phyloP scores from a whole-genome alignment of 2,329 filamentous ascomycete genomes.

The Fusarium secorum region DNA sequence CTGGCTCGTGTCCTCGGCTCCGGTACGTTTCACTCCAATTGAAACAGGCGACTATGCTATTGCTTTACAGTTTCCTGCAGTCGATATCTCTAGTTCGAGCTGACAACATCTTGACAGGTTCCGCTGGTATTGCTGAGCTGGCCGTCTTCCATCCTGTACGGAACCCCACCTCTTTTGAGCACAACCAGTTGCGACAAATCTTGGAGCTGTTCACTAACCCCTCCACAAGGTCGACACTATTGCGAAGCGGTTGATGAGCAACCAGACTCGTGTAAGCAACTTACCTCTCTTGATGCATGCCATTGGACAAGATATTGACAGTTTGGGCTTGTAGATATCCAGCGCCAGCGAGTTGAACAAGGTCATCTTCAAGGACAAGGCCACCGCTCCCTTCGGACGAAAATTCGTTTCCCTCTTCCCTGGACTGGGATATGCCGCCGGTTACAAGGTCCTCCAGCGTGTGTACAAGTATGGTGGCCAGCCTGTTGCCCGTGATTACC shows the following conservation, averaged over 20 bases:
- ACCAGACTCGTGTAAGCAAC: slow-evolving; percentile 73
- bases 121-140: slow-evolving; percentile 91
- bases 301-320: slow-evolving; percentile 25
- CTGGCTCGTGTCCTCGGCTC: slow-evolving; percentile 88
- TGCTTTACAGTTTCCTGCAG: background rate
- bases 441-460: slow-evolving; percentile 96
- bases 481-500: slow-evolving; percentile 91
- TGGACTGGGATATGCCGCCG: slow-evolving; percentile 94
- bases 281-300: slow-evolving; percentile 36
- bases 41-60: background rate
- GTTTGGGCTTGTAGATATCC: slow-evolving; percentile 41
- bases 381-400: slow-evolving; percentile 69
- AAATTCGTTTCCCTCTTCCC: slow-evolving; percentile 98
- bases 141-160: slow-evolving; percentile 89
- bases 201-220: slow-evolving; percentile 31
- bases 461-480: slow-evolving; percentile 99
- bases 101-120: slow-evolving; percentile 65
- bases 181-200: background rate
- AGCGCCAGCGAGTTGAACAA: slow-evolving; percentile 73
- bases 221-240: slow-evolving; percentile 85
- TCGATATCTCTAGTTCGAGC: background rate
- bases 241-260: slow-evolving; percentile 99
- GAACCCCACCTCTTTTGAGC: slow-evolving; percentile 27
- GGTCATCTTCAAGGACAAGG: slow-evolving; percentile 94
- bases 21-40: slow-evolving; percentile 61